Percentiles rank a stretch among this genome's conserved stretches.
Evolutionary conservation across 1,284 basidiomycete species (phyloP).

Genomic region (Pseudozyma pruni): DNA sequence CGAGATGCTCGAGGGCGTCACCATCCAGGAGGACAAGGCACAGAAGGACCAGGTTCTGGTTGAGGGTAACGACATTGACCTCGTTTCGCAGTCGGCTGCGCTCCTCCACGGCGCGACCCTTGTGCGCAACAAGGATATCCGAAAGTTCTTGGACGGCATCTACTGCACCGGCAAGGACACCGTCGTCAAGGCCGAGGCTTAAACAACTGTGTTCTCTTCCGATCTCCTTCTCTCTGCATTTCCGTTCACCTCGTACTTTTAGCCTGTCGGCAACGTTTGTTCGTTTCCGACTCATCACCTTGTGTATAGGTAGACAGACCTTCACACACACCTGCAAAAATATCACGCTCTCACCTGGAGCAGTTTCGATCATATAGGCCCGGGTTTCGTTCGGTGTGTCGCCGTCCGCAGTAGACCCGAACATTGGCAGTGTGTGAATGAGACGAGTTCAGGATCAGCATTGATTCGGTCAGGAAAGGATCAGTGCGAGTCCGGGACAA

Average conservation of each 20-base stretch:
- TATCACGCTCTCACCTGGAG: conserved; percentile 38
- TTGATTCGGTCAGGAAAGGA: no score
- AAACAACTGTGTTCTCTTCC: conserved; percentile 59
- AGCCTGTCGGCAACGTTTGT: conserved; percentile 20
- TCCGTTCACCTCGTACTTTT: conserved; percentile 22
- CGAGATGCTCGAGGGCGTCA: conserved; percentile 89
- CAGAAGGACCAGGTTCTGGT: conserved; percentile 80
- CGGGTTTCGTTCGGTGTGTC: no score
- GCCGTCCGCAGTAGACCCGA: no score
- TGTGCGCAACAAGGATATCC: conserved; percentile 71
- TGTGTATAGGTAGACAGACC: conserved; percentile 1
- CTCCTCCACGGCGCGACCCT: conserved; percentile 66
- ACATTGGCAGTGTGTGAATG: conserved; percentile 1
- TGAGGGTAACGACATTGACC: conserved; percentile 72
- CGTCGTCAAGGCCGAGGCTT: conserved; percentile 73
- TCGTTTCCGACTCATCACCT: conserved; percentile 17
- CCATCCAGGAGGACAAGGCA: conserved; percentile 86
- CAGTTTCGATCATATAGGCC: conserved; percentile 31
- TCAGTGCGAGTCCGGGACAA: no score
- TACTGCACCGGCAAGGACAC: conserved; percentile 86
- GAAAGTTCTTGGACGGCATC: conserved; percentile 73
- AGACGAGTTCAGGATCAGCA: no score
- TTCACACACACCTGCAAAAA: conserved; percentile 31
- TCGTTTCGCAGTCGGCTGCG: conserved; percentile 67
- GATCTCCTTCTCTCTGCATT: conserved; percentile 10